phyloP scores from a whole-genome alignment of 176 grass and related monocot species.

The Ananas comosus region DNA sequence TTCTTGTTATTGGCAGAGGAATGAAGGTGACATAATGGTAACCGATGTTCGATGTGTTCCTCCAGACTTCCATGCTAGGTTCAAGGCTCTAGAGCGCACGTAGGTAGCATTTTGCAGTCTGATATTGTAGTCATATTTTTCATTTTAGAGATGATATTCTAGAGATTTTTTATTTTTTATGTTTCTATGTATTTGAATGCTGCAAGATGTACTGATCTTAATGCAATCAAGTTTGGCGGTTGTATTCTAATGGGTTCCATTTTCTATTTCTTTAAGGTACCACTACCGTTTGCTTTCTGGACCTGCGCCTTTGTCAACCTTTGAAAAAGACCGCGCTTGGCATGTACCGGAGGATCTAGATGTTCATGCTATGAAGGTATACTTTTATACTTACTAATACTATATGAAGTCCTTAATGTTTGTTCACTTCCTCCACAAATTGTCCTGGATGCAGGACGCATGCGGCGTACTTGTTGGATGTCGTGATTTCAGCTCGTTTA shows the following conservation, averaged over 20 bases:
- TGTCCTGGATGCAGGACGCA: constrained; percentile 50
- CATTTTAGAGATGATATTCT: constrained; percentile 24
- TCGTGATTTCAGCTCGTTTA: constrained; percentile 99
- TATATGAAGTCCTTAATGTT: not conserved
- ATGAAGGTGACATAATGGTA: constrained; percentile 90
- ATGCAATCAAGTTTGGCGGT: not conserved
- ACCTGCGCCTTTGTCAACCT: constrained; percentile 55
- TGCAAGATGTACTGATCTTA: not conserved
- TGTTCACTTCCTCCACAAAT: not conserved
- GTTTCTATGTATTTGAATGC: not conserved
- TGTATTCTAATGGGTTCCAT: not conserved
- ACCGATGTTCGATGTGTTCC: constrained; percentile 79
- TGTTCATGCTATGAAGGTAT: constrained; percentile 73
- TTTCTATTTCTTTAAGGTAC: constrained; percentile 45
- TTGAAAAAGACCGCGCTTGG: constrained; percentile 83
- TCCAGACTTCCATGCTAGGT: constrained; percentile 88
- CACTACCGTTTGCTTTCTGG: constrained; percentile 85
- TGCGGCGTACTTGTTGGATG: constrained; percentile 63
- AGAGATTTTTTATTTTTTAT: constrained; percentile 3
- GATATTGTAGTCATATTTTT: constrained; percentile 1
- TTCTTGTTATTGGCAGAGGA: constrained; percentile 48
- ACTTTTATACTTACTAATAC: not conserved
- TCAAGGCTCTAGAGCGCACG: constrained; percentile 79
- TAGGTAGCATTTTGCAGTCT: constrained; percentile 52
- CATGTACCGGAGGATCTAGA: constrained; percentile 66